These are phyloP conservation scores for Sanghuangporus sanghuang DNA, from an alignment of 1,284 basidiomycete species.

Conservation along the genomic window DNA sequence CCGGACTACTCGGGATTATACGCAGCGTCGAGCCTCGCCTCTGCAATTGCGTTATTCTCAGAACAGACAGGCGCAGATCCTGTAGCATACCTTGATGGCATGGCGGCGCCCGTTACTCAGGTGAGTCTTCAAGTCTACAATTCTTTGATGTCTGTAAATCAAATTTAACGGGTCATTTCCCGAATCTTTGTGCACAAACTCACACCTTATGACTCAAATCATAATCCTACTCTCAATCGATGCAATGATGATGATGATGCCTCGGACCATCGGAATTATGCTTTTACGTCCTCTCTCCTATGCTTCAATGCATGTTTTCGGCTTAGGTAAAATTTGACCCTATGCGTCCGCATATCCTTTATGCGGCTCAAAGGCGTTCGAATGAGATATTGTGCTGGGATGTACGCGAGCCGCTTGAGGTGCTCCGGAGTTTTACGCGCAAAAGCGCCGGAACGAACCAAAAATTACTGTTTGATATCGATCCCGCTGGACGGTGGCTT, in stretches of 20 bases:
- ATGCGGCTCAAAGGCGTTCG: slow-evolving; percentile 73
- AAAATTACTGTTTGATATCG: slow-evolving; percentile 72
- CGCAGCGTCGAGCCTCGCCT: slow-evolving; percentile 56
- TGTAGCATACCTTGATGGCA: slow-evolving; percentile 58
- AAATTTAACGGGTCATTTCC: not conserved
- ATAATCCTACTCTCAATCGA: not conserved
- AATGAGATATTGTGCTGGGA: slow-evolving; percentile 73
- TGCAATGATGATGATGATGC: not conserved
- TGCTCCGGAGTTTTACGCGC: slow-evolving; percentile 38
- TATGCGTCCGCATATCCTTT: slow-evolving; percentile 62
- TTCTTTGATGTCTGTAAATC: not conserved
- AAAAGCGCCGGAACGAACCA: slow-evolving; percentile 59
- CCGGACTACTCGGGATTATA: slow-evolving; percentile 63
- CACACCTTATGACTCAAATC: not conserved
- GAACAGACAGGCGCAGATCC: slow-evolving; percentile 52
- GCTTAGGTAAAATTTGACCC: slow-evolving; percentile 78
- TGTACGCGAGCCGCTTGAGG: slow-evolving; percentile 51
- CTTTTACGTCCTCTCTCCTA: not conserved
- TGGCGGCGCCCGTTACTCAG: slow-evolving; percentile 66
- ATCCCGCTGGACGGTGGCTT: slow-evolving; percentile 65
- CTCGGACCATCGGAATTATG: not conserved
- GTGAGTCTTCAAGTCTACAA: slow-evolving; percentile 32
- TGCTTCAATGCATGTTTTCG: not conserved
- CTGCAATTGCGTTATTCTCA: slow-evolving; percentile 73
- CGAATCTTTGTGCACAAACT: not conserved